These are phyloP conservation scores for Ophiostoma angusticollis DNA, from an alignment of 2,329 filamentous ascomycete species.

Conservation along the genomic window DNA sequence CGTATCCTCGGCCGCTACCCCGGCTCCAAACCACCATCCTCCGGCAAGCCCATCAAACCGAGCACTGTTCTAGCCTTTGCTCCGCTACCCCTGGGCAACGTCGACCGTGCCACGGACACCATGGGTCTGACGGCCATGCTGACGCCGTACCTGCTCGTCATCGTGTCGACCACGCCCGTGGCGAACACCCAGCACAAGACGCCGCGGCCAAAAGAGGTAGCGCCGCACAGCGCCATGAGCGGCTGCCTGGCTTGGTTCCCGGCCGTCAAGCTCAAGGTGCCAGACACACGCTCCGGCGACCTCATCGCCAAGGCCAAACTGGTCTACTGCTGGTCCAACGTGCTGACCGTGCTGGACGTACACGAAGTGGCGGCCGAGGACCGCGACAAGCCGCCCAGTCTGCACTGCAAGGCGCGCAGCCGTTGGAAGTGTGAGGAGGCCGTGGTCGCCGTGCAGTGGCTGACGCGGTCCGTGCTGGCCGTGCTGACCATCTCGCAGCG, in stretches of 20 bases:
- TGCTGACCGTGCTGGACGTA: constrained; percentile 86
- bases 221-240: constrained; percentile 80
- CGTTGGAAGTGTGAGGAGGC: constrained; percentile 90
- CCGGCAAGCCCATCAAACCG: constrained; percentile 58
- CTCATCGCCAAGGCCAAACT: constrained; percentile 72
- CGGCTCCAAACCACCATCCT: constrained; percentile 43
- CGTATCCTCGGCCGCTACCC: constrained; percentile 88
- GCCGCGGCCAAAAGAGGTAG: constrained; percentile 78
- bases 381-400: constrained; percentile 62
- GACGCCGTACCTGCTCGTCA: constrained; percentile 87
- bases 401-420: constrained; percentile 71
- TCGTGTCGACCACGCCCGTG: constrained; percentile 92
- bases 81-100: constrained; percentile 82
- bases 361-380: constrained; percentile 55
- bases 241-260: constrained; percentile 97
- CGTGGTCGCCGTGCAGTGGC: constrained; percentile 93
- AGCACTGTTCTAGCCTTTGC: constrained; percentile 92
- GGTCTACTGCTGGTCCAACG: constrained; percentile 96
- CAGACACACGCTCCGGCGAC: constrained; percentile 52
- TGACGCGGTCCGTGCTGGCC: constrained; percentile 82
- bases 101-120: constrained; percentile 73
- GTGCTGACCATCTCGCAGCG: constrained; percentile 91
- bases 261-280: constrained; percentile 77
- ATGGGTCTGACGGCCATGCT: constrained; percentile 90
- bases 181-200: constrained; percentile 96